A percentile compares a stretch with the other conserved stretches of the same genome.
phyloP scores from a whole-genome alignment of 768 basidiomycete species.

The Russula lepida region DNA sequence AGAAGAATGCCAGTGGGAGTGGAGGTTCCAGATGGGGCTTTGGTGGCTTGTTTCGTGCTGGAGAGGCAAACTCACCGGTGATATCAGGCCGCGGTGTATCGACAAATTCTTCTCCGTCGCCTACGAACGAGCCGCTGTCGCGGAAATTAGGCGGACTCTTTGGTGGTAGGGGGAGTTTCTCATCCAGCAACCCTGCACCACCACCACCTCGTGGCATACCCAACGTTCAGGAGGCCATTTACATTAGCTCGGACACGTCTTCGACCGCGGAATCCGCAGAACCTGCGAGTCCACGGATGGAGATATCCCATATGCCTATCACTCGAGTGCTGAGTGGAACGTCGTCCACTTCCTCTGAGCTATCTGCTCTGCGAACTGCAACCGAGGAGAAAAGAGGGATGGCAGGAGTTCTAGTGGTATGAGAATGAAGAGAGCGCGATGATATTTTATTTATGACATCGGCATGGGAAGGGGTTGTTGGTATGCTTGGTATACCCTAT shows the following conservation, averaged over 20 bases:
- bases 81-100: conserved; percentile 6
- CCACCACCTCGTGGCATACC: conserved; percentile 28
- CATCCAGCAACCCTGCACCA: conserved; percentile 35
- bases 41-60: conserved; percentile 17
- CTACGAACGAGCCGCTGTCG: conserved; percentile 12
- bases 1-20: conserved; percentile 18
- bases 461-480: background rate
- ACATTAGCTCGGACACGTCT: conserved; percentile 50
- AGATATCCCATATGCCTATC: conserved; percentile 4
- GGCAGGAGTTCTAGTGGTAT: conserved; percentile 1
- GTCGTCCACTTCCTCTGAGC: conserved; percentile 6
- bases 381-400: background rate
- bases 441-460: background rate
- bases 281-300: conserved; percentile 43
- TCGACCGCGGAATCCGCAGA: conserved; percentile 41
- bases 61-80: conserved; percentile 8
- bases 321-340: conserved; percentile 6
- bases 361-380: background rate
- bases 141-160: conserved; percentile 70
- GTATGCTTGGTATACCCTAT: background rate
- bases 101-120: conserved; percentile 2
- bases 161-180: conserved; percentile 44
- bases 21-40: conserved; percentile 21
- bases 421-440: background rate
- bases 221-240: conserved; percentile 33